These are phyloP conservation scores for Claviceps arundinis DNA, from an alignment of 2,329 filamentous ascomycete genomes.

Conservation along the genomic window DNA sequence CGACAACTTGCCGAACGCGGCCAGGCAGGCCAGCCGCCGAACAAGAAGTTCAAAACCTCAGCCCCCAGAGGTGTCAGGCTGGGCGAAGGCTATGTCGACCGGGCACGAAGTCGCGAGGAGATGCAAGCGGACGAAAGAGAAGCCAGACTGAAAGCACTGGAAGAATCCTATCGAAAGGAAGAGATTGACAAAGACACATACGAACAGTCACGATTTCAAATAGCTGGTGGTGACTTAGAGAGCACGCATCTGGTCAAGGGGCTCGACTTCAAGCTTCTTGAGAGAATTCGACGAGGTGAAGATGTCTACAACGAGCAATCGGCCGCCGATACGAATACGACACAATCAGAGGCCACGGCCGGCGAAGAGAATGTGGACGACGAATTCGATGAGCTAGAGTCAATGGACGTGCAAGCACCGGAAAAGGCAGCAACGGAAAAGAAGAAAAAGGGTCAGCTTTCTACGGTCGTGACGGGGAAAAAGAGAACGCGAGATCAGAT, in stretches of 20 bases:
- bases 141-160: constrained; percentile 60
- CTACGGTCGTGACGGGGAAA: constrained; percentile 40
- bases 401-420: constrained; percentile 39
- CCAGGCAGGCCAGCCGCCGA: constrained; percentile 36
- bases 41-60: constrained; percentile 65
- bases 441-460: constrained; percentile 49
- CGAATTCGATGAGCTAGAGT: constrained; percentile 47
- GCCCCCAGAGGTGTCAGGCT: constrained; percentile 75
- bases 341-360: constrained; percentile 15
- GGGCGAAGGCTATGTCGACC: constrained; percentile 71
- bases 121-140: constrained; percentile 41
- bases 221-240: constrained; percentile 67
- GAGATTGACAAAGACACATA: constrained; percentile 74
- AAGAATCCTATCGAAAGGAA: constrained; percentile 68
- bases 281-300: constrained; percentile 56
- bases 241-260: constrained; percentile 88
- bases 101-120: constrained; percentile 51
- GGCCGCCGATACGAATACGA: constrained; percentile 11
- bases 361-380: constrained; percentile 41
- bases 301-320: constrained; percentile 39
- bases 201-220: constrained; percentile 58
- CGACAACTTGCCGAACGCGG: constrained; percentile 70
- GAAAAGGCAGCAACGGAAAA: constrained; percentile 32
- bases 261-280: constrained; percentile 69
- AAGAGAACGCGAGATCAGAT: constrained; percentile 55